Conservation (phyloP, 345 rosid species). For the Syzygium oleosum region DNA sequence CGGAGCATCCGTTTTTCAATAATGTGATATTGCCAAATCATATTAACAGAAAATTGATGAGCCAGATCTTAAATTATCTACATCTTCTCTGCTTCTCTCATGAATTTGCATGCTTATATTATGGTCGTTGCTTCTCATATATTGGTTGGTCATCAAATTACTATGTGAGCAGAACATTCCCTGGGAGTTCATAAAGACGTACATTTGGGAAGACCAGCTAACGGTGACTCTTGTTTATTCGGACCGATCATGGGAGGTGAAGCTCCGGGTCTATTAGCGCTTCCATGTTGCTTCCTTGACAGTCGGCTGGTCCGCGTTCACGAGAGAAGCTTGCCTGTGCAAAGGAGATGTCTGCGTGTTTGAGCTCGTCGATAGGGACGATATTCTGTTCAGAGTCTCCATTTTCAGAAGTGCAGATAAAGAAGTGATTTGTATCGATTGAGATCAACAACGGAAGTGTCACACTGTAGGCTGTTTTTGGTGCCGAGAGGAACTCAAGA, state of each 20-base stretch:
- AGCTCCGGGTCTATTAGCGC: neutral
- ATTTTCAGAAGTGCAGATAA: neutral
- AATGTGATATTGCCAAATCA: neutral
- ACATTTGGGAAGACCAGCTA: neutral
- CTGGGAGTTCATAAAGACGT: neutral
- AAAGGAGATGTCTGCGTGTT: neutral
- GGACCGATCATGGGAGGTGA: neutral
- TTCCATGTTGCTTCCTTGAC: neutral
- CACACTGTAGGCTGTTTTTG: neutral
- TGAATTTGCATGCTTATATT: neutral
- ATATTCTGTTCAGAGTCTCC: neutral
- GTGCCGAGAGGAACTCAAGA: neutral
- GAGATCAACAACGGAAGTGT: neutral
- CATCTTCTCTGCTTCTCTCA: neutral
- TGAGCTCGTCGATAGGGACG: neutral
- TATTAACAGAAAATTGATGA: neutral
- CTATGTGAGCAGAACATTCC: neutral
- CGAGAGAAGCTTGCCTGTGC: neutral
- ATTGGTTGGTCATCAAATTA: neutral
- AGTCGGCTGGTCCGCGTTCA: neutral
- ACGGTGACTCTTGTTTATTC: neutral
- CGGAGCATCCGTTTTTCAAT: neutral
- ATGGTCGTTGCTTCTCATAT: neutral
- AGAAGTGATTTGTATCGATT: neutral
- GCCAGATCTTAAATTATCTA: neutral